Percentiles rank a stretch among this genome's conserved stretches.
Evolutionary conservation across 2,329 filamentous ascomycete genomes (phyloP).

Genomic region (Fusarium lyarnte): DNA sequence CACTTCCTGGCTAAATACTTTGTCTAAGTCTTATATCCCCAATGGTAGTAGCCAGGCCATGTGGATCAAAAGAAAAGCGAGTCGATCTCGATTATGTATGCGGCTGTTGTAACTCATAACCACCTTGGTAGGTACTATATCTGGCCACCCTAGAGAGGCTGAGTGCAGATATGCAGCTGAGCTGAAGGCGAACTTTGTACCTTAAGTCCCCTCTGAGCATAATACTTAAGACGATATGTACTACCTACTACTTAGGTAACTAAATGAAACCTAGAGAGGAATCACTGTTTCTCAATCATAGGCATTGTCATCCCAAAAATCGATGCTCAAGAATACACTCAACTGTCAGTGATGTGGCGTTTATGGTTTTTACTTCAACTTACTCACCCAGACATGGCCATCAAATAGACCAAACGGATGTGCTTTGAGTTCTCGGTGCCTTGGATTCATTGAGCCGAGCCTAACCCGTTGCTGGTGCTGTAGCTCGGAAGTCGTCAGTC

Average conservation of each 20-base stretch:
- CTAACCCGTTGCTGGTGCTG: neutral
- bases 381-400: neutral
- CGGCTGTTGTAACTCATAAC: neutral
- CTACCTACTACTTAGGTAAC: neutral
- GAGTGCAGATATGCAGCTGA: neutral
- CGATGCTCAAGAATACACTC: neutral
- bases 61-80: neutral
- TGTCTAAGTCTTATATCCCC: neutral
- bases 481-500: neutral
- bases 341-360: neutral
- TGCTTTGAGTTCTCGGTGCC: neutral
- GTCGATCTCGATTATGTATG: neutral
- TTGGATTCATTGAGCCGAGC: neutral
- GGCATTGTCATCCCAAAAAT: neutral
- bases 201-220: neutral
- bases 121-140: too few species aligned
- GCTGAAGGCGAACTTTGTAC: neutral
- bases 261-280: neutral
- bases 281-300: neutral
- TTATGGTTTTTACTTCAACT: neutral
- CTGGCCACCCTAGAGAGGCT: neutral
- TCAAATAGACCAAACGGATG: neutral
- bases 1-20: neutral
- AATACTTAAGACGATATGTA: neutral
- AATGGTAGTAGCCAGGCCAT: neutral